Evolutionary conservation across 1,139 yeast genomes (phyloP), one percentile per base, ranked within the genome.

Genomic region (Sugiyamaella castrensis): DNA sequence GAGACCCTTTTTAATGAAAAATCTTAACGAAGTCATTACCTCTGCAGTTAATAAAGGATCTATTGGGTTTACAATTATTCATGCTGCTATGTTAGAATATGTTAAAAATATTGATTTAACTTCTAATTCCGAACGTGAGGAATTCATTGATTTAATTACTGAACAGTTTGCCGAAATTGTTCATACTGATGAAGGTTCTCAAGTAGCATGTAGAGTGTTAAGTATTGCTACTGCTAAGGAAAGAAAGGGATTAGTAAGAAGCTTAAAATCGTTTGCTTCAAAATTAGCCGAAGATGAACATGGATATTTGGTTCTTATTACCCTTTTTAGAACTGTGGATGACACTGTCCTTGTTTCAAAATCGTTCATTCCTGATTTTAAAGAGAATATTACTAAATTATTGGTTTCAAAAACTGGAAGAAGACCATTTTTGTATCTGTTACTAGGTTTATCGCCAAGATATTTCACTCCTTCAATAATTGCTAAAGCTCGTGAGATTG

Each of bases 31-130:
- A 54, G 88, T 96, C 8, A 87, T 92, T 55, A 81, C 84, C 32
- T 92, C 96, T 1, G 85, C 97, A 8, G 95, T 92, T 47, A 92
- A 85, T 67, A 92, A 92, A 69, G 98, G 98, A 7, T 87, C 96
- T 4, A 86, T 95, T 40, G 98, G 98, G 36, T 92, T 92, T 76
- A 95, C 91, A 67, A 86, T 92, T 58, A 79, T 92, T 63, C 98
- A 92, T 67, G 96, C 97, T 31, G 97, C 95, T 46, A 89, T 92
- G 96, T 82, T 77, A 64, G 96, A 92, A 67, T 89, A 87, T 61
- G 79, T 82, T 42, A 78, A 81, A 53, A 83, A 89, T 54, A 80
- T 89, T 55, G 71, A 72, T 51, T 52, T 58, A 30, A 57, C 60
- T 13, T 16, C 11, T 8, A 80, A 79, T 31, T 85, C 82, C 42